phyloP scores from a whole-genome alignment of 2,329 filamentous ascomycete species.

The Colletotrichum higginsianum region DNA sequence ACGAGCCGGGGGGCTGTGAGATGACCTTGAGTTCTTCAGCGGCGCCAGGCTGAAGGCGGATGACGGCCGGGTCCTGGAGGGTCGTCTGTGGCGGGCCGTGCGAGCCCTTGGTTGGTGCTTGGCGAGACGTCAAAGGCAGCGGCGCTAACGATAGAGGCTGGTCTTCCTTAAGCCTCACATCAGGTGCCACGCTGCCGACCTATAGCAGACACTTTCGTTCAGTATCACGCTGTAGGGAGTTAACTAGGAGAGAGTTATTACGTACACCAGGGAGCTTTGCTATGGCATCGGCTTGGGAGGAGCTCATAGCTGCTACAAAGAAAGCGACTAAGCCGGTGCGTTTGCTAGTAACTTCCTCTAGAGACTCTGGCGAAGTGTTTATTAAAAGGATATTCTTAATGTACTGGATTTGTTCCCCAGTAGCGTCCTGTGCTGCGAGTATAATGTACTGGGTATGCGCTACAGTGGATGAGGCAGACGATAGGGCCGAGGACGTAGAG shows the following conservation, averaged over 20 bases:
- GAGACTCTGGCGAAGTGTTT: not conserved
- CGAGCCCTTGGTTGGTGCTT: not conserved
- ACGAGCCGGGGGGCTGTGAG: constrained; percentile 25
- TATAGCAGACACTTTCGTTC: not conserved
- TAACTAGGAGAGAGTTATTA: too few relatives aligned
- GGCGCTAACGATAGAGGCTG: not conserved
- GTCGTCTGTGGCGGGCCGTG: not conserved
- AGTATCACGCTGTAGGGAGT: not conserved
- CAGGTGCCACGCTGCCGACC: constrained; percentile 6
- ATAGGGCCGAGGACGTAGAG: not conserved
- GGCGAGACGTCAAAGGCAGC: not conserved
- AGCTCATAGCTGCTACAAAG: constrained; percentile 20
- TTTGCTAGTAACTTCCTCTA: constrained; percentile 8
- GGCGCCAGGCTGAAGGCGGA: constrained; percentile 3
- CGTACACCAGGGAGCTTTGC: constrained; percentile 11
- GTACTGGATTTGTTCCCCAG: not conserved
- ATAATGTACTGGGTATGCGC: not conserved
- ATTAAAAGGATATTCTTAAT: constrained; percentile 8
- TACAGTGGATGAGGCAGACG: too few relatives aligned
- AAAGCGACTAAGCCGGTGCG: constrained; percentile 16
- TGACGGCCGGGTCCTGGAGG: constrained; percentile 1
- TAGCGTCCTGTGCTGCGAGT: not conserved
- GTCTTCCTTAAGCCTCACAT: constrained; percentile 8
- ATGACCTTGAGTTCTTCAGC: constrained; percentile 27
- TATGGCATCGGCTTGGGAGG: constrained; percentile 6